Percentiles rank a stretch among this genome's conserved stretches.
phyloP scores from a whole-genome alignment of 2,329 filamentous ascomycete genomes.

The Phaeosphaeria sp. region DNA sequence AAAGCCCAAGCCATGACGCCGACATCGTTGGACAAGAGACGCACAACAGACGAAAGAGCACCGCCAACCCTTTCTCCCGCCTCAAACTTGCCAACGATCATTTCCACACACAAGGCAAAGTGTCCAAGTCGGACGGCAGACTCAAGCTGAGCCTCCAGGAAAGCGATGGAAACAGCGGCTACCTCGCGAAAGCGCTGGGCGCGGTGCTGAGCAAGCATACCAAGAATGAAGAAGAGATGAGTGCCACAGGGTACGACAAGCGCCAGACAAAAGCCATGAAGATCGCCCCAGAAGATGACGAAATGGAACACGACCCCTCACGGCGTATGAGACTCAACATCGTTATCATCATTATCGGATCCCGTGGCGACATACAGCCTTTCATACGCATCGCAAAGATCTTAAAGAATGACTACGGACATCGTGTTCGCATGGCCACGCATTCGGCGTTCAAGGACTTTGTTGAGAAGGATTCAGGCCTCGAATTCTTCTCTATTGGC shows the following conservation, averaged over 20 bases:
- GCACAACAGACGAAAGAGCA: conserved; percentile 14
- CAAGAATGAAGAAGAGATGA: conserved; percentile 43
- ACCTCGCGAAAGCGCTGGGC: conserved; percentile 76
- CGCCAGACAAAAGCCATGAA: conserved; percentile 18
- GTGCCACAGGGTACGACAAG: conserved; percentile 26
- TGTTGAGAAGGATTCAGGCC: conserved; percentile 71
- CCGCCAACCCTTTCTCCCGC: conserved; percentile 52
- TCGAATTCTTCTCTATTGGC: conserved; percentile 83
- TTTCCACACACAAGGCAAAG: conserved; percentile 68
- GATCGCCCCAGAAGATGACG: conserved; percentile 41
- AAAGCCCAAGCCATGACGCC: conserved; percentile 24
- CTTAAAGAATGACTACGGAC: conserved; percentile 73
- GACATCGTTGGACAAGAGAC: conserved; percentile 10
- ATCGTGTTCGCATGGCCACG: conserved; percentile 79
- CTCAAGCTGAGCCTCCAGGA: conserved; percentile 72
- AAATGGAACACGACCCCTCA: conserved; percentile 41
- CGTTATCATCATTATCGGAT: conserved; percentile 84
- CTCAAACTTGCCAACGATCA: conserved; percentile 70
- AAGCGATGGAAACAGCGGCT: conserved; percentile 72
- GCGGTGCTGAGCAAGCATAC: conserved; percentile 67
- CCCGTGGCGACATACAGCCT: conserved; percentile 79
- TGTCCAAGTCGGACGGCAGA: conserved; percentile 73
- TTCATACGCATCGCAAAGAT: conserved; percentile 78
- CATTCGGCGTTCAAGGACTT: conserved; percentile 80
- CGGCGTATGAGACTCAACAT: conserved; percentile 70